Conservation (phyloP, 805 yeast genomes). For the Wickerhamiella parazyma region DNA sequence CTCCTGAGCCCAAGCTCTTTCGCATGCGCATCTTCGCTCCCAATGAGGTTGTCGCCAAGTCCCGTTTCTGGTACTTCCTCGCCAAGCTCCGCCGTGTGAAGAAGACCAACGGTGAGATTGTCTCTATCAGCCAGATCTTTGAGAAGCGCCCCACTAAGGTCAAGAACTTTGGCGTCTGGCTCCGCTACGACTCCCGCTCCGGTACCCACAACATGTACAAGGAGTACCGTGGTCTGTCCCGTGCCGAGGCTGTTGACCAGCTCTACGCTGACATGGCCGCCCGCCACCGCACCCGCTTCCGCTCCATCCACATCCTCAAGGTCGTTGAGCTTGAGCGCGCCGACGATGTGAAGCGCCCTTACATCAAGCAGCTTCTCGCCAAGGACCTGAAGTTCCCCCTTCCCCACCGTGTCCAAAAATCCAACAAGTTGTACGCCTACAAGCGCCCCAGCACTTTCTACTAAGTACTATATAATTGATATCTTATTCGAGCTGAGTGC, state of each 20-base stretch:
- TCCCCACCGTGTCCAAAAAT: constrained; percentile 97
- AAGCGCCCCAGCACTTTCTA: constrained; percentile 96
- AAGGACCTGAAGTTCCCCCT: constrained; percentile 98
- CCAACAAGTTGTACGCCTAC: constrained; percentile 76
- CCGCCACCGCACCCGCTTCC: constrained; percentile 99
- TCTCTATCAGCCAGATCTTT: constrained; percentile 76
- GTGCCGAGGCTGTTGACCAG: constrained; percentile 97
- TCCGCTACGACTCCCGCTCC: constrained; percentile 99
- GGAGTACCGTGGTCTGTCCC: constrained; percentile 99
- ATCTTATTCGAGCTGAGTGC: background rate
- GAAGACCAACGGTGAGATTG: constrained; percentile 99
- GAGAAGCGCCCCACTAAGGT: constrained; percentile 98
- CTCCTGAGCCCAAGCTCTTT: constrained; percentile 99
- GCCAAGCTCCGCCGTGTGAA: constrained; percentile 98
- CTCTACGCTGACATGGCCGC: constrained; percentile 99
- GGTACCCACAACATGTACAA: constrained; percentile 99
- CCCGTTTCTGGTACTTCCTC: constrained; percentile 99
- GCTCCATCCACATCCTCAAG: constrained; percentile 98
- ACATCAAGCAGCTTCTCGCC: constrained; percentile 92
- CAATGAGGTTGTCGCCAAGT: constrained; percentile 97
- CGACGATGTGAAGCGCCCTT: constrained; percentile 97
- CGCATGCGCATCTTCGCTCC: constrained; percentile 99
- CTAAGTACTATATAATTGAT: constrained; percentile 34
- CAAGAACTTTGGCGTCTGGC: constrained; percentile 99
- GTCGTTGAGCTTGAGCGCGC: constrained; percentile 97